Conservation (phyloP, 305 asterid genomes). For the Fraxinus greggii region DNA sequence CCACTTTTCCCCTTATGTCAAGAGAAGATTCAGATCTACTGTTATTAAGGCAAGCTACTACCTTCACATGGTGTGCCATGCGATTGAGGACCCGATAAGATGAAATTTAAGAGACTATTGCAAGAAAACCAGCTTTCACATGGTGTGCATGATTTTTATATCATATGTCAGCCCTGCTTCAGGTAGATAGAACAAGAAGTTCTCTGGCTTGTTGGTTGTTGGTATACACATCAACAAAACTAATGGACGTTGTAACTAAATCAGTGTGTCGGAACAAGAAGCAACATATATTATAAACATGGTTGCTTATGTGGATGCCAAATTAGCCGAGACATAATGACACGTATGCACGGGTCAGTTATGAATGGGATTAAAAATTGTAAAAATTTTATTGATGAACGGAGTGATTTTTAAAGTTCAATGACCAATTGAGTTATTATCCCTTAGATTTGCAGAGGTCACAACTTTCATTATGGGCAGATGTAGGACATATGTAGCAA, state of each 20-base stretch:
- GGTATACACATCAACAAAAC: constrained; percentile 87
- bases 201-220: constrained; percentile 92
- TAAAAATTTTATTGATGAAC: too few relatives aligned
- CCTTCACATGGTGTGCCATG: neutral
- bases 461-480: neutral
- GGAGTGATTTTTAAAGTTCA: too few relatives aligned
- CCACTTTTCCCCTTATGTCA: neutral
- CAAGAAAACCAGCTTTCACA: constrained; percentile 46
- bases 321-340: too few relatives aligned
- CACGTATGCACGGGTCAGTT: too few relatives aligned
- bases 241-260: constrained; percentile 80
- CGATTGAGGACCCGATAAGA: neutral
- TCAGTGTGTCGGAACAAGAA: too few relatives aligned
- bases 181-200: constrained; percentile 71
- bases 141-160: constrained; percentile 93
- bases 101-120: constrained; percentile 4
- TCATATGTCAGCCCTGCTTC: constrained; percentile 93
- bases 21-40: neutral
- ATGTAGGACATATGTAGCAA: neutral
- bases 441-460: neutral
- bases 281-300: too few relatives aligned
- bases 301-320: too few relatives aligned
- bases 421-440: too few relatives aligned
- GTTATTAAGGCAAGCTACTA: neutral
- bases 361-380: too few relatives aligned